Percentiles rank a stretch among this genome's conserved stretches.
These are phyloP conservation scores for Erodium moschatum DNA, from an alignment of 441 rosid genomes.

Conservation along the genomic window DNA sequence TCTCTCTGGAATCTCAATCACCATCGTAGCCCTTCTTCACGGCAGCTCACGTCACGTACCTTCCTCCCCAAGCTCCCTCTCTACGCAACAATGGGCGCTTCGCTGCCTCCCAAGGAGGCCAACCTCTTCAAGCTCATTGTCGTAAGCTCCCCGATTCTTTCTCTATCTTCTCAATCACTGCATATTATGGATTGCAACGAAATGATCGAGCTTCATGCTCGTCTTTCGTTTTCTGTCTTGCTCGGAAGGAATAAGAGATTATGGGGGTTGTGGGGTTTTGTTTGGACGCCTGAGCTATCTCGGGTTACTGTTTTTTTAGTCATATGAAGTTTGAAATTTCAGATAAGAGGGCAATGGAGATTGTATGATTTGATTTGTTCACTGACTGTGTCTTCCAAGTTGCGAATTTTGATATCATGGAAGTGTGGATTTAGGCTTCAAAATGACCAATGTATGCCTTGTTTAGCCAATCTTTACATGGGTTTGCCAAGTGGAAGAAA, in stretches of 20 bases:
- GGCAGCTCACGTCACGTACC: conserved; percentile 12
- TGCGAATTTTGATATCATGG: not conserved
- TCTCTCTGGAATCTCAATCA: conserved; percentile 14
- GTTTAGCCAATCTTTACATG: not conserved
- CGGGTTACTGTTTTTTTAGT: not conserved
- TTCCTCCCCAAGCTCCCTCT: not conserved
- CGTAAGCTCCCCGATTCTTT: conserved; percentile 47
- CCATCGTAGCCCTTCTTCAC: conserved; percentile 15
- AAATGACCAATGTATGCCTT: not conserved
- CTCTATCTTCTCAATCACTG: not conserved
- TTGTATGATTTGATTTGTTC: not conserved
- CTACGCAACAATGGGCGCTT: conserved; percentile 63
- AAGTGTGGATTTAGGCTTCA: no score
- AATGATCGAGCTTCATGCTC: conserved; percentile 11
- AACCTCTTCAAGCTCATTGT: conserved; percentile 99
- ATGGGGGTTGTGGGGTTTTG: no score
- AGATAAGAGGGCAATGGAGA: conserved; percentile 1
- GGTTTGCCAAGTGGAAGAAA: not conserved
- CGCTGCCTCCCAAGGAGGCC: conserved; percentile 99
- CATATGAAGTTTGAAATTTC: not conserved
- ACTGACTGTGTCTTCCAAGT: not conserved
- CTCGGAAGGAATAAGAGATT: no score
- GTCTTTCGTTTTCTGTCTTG: not conserved
- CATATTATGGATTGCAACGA: not conserved
- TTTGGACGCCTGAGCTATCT: no score